phyloP scores from a whole-genome alignment of 108 stramenopile genomes.

The Phaeodactylum tricornutum region DNA sequence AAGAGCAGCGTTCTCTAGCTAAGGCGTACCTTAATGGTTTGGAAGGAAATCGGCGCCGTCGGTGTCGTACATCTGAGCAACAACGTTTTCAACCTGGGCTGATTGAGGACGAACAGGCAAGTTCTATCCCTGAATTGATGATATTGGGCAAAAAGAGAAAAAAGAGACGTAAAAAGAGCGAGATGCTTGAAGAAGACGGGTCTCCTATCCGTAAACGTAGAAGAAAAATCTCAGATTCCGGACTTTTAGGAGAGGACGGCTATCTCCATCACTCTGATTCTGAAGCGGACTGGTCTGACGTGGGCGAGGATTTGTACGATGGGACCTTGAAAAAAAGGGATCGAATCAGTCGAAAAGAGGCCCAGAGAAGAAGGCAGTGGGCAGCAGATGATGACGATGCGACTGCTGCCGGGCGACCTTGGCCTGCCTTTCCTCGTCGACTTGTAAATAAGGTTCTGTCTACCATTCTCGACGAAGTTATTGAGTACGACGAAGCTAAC shows the following conservation, averaged over 20 bases:
- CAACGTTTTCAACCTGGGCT: constrained; percentile 7
- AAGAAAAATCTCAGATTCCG: constrained; percentile 6
- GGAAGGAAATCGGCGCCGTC: constrained; percentile 69
- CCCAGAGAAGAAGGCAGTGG: constrained; percentile 70
- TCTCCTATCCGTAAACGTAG: background rate
- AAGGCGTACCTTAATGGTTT: constrained; percentile 51
- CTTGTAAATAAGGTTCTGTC: constrained; percentile 47
- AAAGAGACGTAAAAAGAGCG: constrained; percentile 28
- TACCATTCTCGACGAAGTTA: constrained; percentile 59
- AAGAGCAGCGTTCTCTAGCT: constrained; percentile 58
- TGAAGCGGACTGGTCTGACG: constrained; percentile 78
- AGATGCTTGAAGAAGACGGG: constrained; percentile 9
- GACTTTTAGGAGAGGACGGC: constrained; percentile 51
- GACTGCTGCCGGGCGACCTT: constrained; percentile 63
- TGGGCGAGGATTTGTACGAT: constrained; percentile 44
- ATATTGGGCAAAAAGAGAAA: constrained; percentile 61
- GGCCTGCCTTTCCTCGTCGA: constrained; percentile 76
- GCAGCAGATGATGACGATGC: constrained; percentile 64
- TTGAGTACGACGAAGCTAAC: constrained; percentile 53
- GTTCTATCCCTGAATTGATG: constrained; percentile 46
- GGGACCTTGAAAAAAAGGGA: constrained; percentile 29
- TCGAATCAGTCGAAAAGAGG: constrained; percentile 62
- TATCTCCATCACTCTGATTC: constrained; percentile 68
- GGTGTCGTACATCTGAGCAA: constrained; percentile 57
- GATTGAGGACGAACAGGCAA: constrained; percentile 13